Conservation (phyloP, 805 yeast genomes). For the Scheffersomyces coipomensis region DNA sequence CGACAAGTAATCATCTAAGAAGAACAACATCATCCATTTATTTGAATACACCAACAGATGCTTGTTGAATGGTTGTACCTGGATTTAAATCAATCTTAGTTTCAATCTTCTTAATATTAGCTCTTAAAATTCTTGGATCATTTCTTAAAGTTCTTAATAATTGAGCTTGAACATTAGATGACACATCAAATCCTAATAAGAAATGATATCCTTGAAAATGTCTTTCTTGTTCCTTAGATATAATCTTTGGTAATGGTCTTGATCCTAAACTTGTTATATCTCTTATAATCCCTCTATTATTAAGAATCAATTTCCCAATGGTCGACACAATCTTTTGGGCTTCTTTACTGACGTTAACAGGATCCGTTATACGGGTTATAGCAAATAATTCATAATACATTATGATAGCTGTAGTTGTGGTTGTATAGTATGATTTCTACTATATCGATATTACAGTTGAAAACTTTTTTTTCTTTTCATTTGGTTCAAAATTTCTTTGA, state of each 20-base stretch:
- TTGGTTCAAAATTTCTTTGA: too few species aligned
- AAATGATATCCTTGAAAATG: constrained; percentile 92
- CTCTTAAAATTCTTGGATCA: constrained; percentile 89
- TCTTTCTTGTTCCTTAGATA: constrained; percentile 81
- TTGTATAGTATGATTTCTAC: too few species aligned
- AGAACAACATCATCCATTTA: too few species aligned
- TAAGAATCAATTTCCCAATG: constrained; percentile 76
- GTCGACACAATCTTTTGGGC: constrained; percentile 51
- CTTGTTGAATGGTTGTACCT: constrained; percentile 56
- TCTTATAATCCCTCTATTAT: constrained; percentile 93
- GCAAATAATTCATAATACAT: constrained; percentile 93
- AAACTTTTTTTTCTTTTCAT: too few species aligned
- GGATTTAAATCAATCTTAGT: constrained; percentile 51
- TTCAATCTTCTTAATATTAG: constrained; percentile 66
- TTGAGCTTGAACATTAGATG: constrained; percentile 84
- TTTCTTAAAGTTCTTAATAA: constrained; percentile 73
- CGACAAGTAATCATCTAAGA: too few species aligned
- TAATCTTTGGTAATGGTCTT: constrained; percentile 73
- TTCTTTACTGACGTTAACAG: constrained; percentile 39
- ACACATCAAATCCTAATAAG: constrained; percentile 80
- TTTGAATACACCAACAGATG: constrained; percentile 14
- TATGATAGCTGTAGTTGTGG: too few species aligned
- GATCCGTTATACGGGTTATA: constrained; percentile 76
- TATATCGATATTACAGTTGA: too few species aligned
- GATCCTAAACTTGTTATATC: constrained; percentile 78